These are phyloP conservation scores for Hydnomerulius pinastri DNA, from an alignment of 768 basidiomycete genomes.

Conservation along the genomic window DNA sequence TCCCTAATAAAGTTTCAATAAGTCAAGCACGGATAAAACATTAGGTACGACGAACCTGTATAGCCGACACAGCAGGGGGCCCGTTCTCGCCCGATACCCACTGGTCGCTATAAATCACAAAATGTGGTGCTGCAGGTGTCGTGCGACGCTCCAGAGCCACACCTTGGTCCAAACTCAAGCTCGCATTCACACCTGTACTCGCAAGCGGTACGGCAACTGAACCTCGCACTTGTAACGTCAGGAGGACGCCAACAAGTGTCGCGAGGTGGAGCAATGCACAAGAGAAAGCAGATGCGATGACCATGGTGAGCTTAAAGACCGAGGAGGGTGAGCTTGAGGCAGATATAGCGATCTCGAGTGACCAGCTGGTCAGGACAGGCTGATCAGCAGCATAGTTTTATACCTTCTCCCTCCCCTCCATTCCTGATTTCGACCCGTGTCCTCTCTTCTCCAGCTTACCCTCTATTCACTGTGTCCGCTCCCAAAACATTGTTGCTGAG, in stretches of 20 bases:
- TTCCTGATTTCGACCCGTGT: background rate
- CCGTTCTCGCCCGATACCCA: slow-evolving; percentile 40
- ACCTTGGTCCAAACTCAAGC: background rate
- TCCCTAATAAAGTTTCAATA: slow-evolving; percentile 43
- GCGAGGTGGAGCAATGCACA: background rate
- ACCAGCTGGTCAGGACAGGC: background rate
- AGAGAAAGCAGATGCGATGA: background rate
- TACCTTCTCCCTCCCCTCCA: background rate
- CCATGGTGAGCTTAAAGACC: background rate
- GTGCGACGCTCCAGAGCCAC: background rate
- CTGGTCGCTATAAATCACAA: slow-evolving; percentile 41
- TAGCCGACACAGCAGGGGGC: slow-evolving; percentile 34
- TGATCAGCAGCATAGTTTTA: background rate
- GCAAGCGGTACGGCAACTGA: background rate
- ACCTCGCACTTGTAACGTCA: background rate
- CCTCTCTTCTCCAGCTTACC: background rate
- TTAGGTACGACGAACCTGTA: slow-evolving; percentile 27
- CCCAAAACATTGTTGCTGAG: background rate
- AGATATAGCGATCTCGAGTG: background rate
- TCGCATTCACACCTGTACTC: background rate
- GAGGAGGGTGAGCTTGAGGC: background rate
- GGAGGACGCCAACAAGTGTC: background rate
- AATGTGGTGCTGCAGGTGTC: slow-evolving; percentile 38
- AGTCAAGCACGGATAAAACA: background rate
- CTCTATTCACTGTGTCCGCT: background rate